A percentile compares a stretch with the other conserved stretches of the same genome.
These are phyloP conservation scores for Brassica incana DNA, from an alignment of 345 rosid genomes.

Conservation along the genomic window DNA sequence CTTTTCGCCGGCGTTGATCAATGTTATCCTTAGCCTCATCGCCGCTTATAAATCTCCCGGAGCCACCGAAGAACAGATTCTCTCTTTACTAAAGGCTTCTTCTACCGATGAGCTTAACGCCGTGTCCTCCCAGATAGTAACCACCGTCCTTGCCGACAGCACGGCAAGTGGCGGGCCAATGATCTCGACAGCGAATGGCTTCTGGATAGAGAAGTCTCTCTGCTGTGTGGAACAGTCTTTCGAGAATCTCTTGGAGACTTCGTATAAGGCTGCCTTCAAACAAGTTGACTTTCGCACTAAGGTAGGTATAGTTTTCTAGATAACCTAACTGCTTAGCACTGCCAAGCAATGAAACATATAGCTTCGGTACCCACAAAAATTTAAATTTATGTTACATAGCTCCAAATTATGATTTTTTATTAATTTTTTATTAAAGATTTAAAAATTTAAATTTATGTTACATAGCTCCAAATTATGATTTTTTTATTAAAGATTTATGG, in stretches of 20 bases:
- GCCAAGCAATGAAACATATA: too few species aligned
- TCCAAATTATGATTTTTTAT: background rate
- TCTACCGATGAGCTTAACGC: slow-evolving; percentile 56
- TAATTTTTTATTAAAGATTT: too few species aligned
- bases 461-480: background rate
- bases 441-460: too few species aligned
- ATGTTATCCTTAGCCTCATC: slow-evolving; percentile 60
- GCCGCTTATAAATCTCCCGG: slow-evolving; percentile 49
- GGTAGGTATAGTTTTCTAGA: slow-evolving; percentile 8
- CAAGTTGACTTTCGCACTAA: slow-evolving; percentile 68
- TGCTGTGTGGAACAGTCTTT: slow-evolving; percentile 49
- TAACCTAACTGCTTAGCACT: too few species aligned
- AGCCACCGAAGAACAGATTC: slow-evolving; percentile 51
- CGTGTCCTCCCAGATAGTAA: slow-evolving; percentile 53
- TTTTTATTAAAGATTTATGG: too few species aligned
- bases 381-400: background rate
- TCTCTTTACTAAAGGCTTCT: slow-evolving; percentile 63
- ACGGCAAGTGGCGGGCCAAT: slow-evolving; percentile 60
- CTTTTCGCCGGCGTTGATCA: slow-evolving; percentile 68
- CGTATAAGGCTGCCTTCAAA: slow-evolving; percentile 56
- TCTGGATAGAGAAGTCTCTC: slow-evolving; percentile 62
- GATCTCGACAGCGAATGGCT: slow-evolving; percentile 54
- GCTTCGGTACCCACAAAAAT: background rate
- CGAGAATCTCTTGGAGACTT: slow-evolving; percentile 52
- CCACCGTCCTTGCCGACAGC: slow-evolving; percentile 61